Evolutionary conservation across 2,329 filamentous ascomycete species (phyloP).

Genomic region (Trichoderma sp.): DNA sequence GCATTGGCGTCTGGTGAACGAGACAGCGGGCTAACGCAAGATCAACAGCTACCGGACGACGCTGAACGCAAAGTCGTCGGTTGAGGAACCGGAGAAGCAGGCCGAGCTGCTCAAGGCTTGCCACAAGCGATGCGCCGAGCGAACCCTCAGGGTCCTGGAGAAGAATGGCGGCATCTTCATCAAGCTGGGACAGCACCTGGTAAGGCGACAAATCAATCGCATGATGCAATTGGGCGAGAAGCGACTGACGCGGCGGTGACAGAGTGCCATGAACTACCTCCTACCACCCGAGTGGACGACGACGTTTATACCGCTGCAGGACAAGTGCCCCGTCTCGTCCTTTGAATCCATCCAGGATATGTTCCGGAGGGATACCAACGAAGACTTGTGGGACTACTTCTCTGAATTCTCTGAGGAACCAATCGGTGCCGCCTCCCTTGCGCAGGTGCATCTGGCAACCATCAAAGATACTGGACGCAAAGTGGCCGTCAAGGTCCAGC

Average conservation of each 20-base stretch:
- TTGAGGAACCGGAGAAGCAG: conserved; percentile 64
- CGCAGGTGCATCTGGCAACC: conserved; percentile 88
- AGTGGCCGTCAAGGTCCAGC: conserved; percentile 96
- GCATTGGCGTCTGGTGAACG: conserved; percentile 24
- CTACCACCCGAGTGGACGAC: conserved; percentile 90
- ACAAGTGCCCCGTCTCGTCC: conserved; percentile 91
- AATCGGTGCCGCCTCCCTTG: conserved; percentile 89
- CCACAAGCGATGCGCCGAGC: conserved; percentile 87
- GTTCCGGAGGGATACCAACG: conserved; percentile 82
- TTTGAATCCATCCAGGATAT: conserved; percentile 83
- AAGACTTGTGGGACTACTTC: conserved; percentile 78
- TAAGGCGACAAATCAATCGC: conserved; percentile 39
- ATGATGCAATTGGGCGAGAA: neutral
- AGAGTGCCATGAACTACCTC: conserved; percentile 94
- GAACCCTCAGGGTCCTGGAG: conserved; percentile 84
- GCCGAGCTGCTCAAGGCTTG: conserved; percentile 74
- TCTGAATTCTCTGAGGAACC: conserved; percentile 78
- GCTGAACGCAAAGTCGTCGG: conserved; percentile 68
- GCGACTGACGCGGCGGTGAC: conserved; percentile 34
- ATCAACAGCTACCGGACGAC: conserved; percentile 77
- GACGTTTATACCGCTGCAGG: conserved; percentile 94
- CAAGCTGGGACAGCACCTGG: conserved; percentile 92
- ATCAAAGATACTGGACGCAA: conserved; percentile 79
- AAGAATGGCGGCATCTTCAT: conserved; percentile 98
- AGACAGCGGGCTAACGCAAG: neutral